A percentile compares a stretch with the other conserved stretches of the same genome.
These are phyloP conservation scores for Colletotrichum sp. DNA, from an alignment of 2,329 filamentous ascomycete genomes.

Conservation along the genomic window DNA sequence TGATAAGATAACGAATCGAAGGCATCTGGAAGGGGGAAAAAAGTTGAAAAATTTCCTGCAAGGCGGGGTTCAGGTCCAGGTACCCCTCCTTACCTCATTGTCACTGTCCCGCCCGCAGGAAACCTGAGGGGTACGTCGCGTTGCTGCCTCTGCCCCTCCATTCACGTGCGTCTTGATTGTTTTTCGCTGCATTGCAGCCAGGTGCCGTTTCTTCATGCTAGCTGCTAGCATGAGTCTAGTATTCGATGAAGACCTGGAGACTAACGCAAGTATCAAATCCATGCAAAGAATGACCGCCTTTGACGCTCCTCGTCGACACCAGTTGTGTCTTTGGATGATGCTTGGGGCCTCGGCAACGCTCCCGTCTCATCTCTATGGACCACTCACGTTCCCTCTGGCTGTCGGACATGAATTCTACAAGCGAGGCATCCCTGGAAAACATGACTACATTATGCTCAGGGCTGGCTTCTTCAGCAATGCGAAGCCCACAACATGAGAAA, in stretches of 20 bases:
- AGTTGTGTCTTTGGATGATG: neutral
- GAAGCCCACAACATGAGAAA: neutral
- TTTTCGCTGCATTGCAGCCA: neutral
- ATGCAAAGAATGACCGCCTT: neutral
- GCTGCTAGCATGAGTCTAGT: neutral
- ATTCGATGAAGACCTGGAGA: neutral
- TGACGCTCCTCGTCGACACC: neutral
- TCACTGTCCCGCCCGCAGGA: neutral
- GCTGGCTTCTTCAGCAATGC: neutral
- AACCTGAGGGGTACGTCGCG: neutral
- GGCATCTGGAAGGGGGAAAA: neutral
- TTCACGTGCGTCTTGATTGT: conserved; percentile 5
- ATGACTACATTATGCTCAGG: neutral
- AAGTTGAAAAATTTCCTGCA: conserved; percentile 12
- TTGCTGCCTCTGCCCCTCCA: conserved; percentile 12
- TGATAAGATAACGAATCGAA: conserved; percentile 21
- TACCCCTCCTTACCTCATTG: conserved; percentile 2
- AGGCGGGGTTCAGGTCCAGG: conserved; percentile 18
- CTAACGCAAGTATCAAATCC: neutral
- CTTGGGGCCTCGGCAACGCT: neutral
- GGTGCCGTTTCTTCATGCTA: neutral
- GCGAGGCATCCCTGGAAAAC: neutral
- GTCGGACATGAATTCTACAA: neutral
- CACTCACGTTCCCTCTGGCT: neutral
- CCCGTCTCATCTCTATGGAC: neutral